Base-by-base conservation (phyloP, 345 rosid genomes). In the Toxicodendron radicans region DNA sequence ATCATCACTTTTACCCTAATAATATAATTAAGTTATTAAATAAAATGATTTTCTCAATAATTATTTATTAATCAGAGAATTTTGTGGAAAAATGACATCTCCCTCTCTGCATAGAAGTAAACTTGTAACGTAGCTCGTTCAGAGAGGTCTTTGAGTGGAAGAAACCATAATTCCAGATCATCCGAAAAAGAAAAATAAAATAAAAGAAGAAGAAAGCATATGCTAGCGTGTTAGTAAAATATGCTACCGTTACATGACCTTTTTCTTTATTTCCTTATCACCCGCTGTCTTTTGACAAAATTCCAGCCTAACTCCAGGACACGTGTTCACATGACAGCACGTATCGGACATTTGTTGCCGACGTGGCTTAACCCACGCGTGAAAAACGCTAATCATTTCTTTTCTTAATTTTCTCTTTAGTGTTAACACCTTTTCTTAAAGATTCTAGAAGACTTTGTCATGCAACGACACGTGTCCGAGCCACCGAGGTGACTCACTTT, bases 141-240 rank as follows among this genome's bases (percentile, higher is more conserved):
- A 9, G 27, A 35, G 75, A 72, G 68, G 77, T 78, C 82, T 66
- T 84, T 79, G 88, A 79, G 89, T 83, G 86, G 80, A 86, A 88
- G 90, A 85, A 87, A 85, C 81, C 85, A 72, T 77, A 59, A 87
- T 76, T 71, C 58, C 51, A 38, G 43, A 38, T 7, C 43, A 38
- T 38, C 8, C 7, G 8, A 38, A 38, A 38, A 75, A 6, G 64
- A 16, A 35, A 30, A 24, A 4, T 2, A 7, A 16, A 24, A 70
- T 24, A 0, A n/a, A n/a, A 2, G 1, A 12, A 51, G 24, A 46
- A 43, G 45, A 7, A 33, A 3, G 21, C 18, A 10, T 41, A 21
- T 9, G 59, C 43, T 38, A 21, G 70, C 85, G 85, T 79, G 88
- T 71, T 75, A 20, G 21, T 0, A 3, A 10, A 13, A 33, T 18